Percentiles rank a stretch among this genome's conserved stretches.
These are phyloP conservation scores for Cenchrus purpureus DNA, from an alignment of 176 grass and related monocot genomes.

Conservation along the genomic window DNA sequence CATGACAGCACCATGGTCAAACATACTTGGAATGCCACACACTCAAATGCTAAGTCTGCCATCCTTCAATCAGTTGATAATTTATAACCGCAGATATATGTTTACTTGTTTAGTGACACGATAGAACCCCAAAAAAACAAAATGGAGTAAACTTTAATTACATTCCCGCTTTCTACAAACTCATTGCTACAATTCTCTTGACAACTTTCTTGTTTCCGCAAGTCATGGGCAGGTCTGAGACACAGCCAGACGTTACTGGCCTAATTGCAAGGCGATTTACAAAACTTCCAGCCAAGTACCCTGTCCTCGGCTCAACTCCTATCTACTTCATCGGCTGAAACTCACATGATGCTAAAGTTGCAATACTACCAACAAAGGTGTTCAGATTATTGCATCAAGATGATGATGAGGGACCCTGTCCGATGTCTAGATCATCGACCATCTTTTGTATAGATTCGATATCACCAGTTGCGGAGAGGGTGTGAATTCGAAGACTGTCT, in stretches of 20 bases:
- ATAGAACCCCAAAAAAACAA: neutral
- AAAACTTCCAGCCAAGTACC: slow-evolving; percentile 44
- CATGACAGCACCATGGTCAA: neutral
- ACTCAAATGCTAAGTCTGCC: neutral
- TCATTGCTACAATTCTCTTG: slow-evolving; percentile 22
- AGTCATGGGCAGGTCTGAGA: slow-evolving; percentile 19
- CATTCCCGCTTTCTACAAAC: slow-evolving; percentile 34
- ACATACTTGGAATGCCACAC: neutral
- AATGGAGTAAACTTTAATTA: neutral
- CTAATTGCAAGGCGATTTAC: slow-evolving; percentile 35
- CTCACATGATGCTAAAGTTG: slow-evolving; percentile 19
- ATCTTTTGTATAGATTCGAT: slow-evolving; percentile 86
- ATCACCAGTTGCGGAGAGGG: slow-evolving; percentile 66
- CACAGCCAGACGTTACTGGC: slow-evolving; percentile 28
- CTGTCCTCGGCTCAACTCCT: neutral
- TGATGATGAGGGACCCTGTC: slow-evolving; percentile 35
- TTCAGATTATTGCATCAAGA: slow-evolving; percentile 23
- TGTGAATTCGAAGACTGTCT: slow-evolving; percentile 68
- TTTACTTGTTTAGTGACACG: neutral
- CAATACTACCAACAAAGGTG: slow-evolving; percentile 10
- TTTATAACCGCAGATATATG: neutral
- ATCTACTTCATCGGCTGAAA: slow-evolving; percentile 13
- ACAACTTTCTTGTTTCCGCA: slow-evolving; percentile 12
- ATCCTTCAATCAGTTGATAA: neutral
- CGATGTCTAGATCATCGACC: slow-evolving; percentile 57